Evolutionary conservation across 2,329 filamentous ascomycete genomes (phyloP).

Genomic region (Venturia pyrina): DNA sequence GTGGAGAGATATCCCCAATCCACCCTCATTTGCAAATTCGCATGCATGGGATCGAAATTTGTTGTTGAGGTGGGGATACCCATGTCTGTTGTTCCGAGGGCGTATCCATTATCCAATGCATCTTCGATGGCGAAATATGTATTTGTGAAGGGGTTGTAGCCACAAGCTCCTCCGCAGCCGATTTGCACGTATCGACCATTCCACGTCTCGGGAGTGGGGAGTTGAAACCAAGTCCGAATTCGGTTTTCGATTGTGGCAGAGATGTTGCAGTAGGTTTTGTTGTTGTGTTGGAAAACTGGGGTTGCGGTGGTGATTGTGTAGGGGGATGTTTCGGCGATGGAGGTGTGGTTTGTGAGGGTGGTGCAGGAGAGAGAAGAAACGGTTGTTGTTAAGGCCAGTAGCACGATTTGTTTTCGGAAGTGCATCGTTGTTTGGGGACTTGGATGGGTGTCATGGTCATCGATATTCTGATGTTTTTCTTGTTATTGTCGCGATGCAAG

Average conservation of each 20-base stretch:
- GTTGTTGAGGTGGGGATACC: neutral
- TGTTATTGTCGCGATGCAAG: neutral
- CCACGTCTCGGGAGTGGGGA: neutral
- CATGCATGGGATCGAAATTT: neutral
- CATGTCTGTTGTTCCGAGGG: neutral
- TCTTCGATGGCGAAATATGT: neutral
- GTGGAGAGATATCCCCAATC: neutral
- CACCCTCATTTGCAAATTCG: neutral
- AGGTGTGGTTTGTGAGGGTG: neutral
- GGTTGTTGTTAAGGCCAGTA: neutral
- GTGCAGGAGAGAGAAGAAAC: neutral
- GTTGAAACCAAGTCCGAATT: neutral
- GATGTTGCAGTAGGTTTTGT: neutral
- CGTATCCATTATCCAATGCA: neutral
- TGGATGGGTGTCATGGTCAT: neutral
- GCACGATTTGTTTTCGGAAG: neutral
- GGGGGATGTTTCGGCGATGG: neutral
- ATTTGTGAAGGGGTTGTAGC: neutral
- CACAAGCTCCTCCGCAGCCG: neutral
- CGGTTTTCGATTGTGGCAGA: neutral
- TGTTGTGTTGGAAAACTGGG: neutral
- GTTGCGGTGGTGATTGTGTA: neutral
- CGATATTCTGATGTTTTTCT: neutral
- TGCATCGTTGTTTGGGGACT: neutral
- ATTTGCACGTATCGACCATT: neutral